Evolutionary conservation across 306 rosid species (phyloP), one percentile per base, ranked within the genome.

Genomic region (Medicago arabica): DNA sequence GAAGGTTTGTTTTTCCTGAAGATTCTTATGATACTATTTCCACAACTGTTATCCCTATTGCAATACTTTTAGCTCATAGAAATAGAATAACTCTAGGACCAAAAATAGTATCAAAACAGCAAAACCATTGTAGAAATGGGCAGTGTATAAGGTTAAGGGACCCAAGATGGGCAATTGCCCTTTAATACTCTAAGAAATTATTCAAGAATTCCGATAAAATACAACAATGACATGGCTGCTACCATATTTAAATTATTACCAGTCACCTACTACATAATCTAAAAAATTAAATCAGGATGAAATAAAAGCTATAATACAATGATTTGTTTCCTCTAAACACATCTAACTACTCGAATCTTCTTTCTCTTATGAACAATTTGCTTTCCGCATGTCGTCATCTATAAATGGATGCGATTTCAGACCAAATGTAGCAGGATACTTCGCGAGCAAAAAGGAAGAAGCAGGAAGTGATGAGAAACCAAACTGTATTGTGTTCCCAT

Each of bases 141-240:
- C 41, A 55, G 55, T 7, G 36, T 28, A 39, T 3, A 12, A 15
- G 36, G 17, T 25, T 3, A 43, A 40, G 23, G 77, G 67, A 17
- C 34, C 36, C 36, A 11, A 44, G 31, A 71, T 63, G 46, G 72
- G 23, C 78, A n/a, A n/a, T 77, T 13, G 31, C 75, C 75, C 62
- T 72, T 63, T 67, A 81, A 41, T 81, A 83, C 82, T 39, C 74
- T 44, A 72, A 80, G 77, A 82, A 64, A 80, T 87, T 88, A 87
- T 87, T 89, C 82, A 81, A 81, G 91, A 83, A 87, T 86, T 85
- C 75, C 75, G 78, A 83, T 82, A 83, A 84, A 87, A 83, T 84
- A 87, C 90, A 85, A 85, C 88, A 87, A 88, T 84, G 78, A 83
- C 85, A 82, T 84, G 87, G 88, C 80, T 72, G 86, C 86, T 79